Percentiles rank a stretch among this genome's conserved stretches.
These are phyloP conservation scores for Cinchona pubescens DNA, from an alignment of 257 asterid species.

Conservation along the genomic window DNA sequence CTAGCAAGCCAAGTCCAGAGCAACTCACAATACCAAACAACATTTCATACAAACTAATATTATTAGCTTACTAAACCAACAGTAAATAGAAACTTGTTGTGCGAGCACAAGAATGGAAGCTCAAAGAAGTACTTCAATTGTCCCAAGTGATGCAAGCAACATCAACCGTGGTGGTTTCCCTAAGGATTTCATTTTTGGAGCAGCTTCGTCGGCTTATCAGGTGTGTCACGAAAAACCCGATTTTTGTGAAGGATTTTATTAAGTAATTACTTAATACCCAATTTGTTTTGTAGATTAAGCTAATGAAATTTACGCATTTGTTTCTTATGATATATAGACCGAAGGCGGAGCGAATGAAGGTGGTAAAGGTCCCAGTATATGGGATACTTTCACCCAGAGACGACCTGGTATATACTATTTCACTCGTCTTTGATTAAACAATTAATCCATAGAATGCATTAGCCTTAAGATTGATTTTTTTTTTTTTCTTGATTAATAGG, in stretches of 20 bases:
- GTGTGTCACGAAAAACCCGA: neutral
- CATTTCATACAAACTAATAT: no score
- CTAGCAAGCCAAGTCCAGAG: no score
- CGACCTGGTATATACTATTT: constrained; percentile 24
- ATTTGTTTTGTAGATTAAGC: no score
- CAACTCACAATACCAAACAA: no score
- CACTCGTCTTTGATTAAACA: no score
- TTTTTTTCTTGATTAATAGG: constrained; percentile 16
- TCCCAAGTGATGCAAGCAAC: neutral
- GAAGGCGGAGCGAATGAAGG: constrained; percentile 29
- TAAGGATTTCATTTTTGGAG: neutral
- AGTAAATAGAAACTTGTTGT: no score
- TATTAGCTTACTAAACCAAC: no score
- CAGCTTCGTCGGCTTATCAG: constrained; percentile 9
- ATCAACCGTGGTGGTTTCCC: neutral
- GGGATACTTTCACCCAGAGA: constrained; percentile 25
- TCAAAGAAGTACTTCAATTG: neutral
- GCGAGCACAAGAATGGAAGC: neutral
- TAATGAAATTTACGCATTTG: no score
- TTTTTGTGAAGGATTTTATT: no score
- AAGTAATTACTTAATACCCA: no score
- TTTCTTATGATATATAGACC: constrained; percentile 15
- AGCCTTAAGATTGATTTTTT: no score
- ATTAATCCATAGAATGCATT: no score
- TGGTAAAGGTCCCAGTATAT: constrained; percentile 31